Evolutionary conservation across 2,329 filamentous ascomycete genomes (phyloP).

Genomic region (Aspergillus melleus): DNA sequence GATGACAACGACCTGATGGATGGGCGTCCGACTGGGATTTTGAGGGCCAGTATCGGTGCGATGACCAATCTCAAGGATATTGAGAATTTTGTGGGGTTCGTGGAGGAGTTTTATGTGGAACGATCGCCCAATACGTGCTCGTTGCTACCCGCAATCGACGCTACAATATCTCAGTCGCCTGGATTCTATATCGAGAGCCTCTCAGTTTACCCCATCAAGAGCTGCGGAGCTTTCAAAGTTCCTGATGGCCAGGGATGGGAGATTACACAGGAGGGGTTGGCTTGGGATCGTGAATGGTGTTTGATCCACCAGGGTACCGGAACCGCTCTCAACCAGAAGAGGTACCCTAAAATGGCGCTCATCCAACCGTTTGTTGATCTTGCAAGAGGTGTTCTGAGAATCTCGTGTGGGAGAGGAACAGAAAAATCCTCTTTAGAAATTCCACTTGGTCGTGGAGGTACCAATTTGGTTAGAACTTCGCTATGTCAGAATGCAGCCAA

Average conservation of each 20-base stretch:
- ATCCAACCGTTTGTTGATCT: conserved; percentile 76
- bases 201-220: conserved; percentile 89
- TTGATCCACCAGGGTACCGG: conserved; percentile 84
- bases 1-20: conserved; percentile 76
- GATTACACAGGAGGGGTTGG: conserved; percentile 76
- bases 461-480: conserved; percentile 64
- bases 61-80: conserved; percentile 83
- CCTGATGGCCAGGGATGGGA: conserved; percentile 68
- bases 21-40: conserved; percentile 83
- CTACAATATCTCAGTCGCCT: conserved; percentile 9
- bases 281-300: conserved; percentile 97
- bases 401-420: conserved; percentile 47
- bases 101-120: conserved; percentile 67
- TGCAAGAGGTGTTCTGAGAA: conserved; percentile 61
- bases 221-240: conserved; percentile 77
- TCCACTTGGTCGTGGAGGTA: conserved; percentile 33
- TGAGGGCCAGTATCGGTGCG: conserved; percentile 82
- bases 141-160: conserved; percentile 16
- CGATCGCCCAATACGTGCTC: conserved; percentile 22
- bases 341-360: conserved; percentile 82
- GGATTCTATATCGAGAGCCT: conserved; percentile 62
- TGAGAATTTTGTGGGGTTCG: conserved; percentile 67
- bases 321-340: conserved; percentile 82
- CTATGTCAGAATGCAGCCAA: conserved; percentile 47
- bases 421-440: conserved; percentile 36